Base-by-base conservation (phyloP, 176 grass and related monocot species). In the Triticum monococcum region DNA sequence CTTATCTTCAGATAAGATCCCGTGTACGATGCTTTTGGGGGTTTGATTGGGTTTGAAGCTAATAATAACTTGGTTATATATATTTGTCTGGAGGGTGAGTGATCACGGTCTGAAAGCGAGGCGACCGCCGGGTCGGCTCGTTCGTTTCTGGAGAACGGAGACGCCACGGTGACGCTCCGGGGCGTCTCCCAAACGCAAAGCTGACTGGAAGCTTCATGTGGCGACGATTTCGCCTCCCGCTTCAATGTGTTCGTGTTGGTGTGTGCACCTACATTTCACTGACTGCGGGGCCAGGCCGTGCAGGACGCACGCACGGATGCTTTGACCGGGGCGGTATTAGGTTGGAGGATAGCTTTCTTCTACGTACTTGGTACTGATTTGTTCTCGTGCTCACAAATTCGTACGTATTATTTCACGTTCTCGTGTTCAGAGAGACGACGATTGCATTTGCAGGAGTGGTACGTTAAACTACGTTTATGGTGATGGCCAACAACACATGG, bases 91-190 rank as follows among this genome's bases (percentile, higher is more conserved):
- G 25, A 66, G 20, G 70, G 63, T 76, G 23, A 48, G 59, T 46
- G 83, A 71, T 87, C 86, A 12, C 60, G 25, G 43, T 87, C 78
- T 4, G 85, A 87, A 28, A 36, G 61, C 3, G 69, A 81, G 22
- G 56, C 56, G 18, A 22, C 56, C 56, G 56, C 9, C 78, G 13
- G 24, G 37, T 65, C 22, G 4, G 24, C 74, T 57, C 32, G 54
- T 24, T 79, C 23, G 59, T 41, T 30, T 7, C 31, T 8, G 56
- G 26, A 64, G 69, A 45, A 50, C 22, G 17, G 46, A 81, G 52
- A 37, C 46, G 70, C n/a, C 36, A 75, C 70, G 78, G 59, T 24
- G 64, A 50, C 30, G 67, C 38, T 18, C 37, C 14, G 35, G 8
- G 8, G 72, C 72, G 72, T 75, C 13, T 24, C 32, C 1, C 28